Evolutionary conservation across 2,329 filamentous ascomycete species (phyloP), one percentile per base, ranked within the genome.

Genomic region (Berkeleyomyces basicola): DNA sequence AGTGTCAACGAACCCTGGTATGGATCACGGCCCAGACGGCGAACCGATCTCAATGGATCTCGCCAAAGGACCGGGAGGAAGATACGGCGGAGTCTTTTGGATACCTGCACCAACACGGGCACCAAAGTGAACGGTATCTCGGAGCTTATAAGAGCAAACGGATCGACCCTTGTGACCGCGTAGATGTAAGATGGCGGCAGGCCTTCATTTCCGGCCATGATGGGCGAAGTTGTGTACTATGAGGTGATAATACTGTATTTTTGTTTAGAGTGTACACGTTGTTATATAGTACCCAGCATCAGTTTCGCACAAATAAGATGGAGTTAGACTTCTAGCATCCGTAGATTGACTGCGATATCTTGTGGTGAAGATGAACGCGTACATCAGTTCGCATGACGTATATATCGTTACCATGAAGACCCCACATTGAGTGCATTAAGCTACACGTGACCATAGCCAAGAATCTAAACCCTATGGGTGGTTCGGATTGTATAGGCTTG

Each of bases 11-110:
- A 16, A 79, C 78, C 77, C 68, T 77, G 71, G 66, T 73, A 74
- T 10, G 75, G 74, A 63, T 76, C 73, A 33, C 78, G 67, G 4
- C 75, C 75, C 7, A 75, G 70, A 1, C 66, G 68, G 65, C 74
- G 71, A 33, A 72, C 71, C 1, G 73, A 69, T 16, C 70, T 67
- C 16, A 82, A 68, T 9, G 80, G 73, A 67, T 82, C 76, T 65
- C 72, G 72, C 81, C 80, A 83, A 16, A 83, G 70, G 3, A 72
- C 75, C 23, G 79, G 78, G 3, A 76, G 76, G 67, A 83, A 82
- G 23, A 75, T 70, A 49, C 67, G 63, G 71, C 78, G 75, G 67
- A 79, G 81, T 7, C 72, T 74, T 47, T 67, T 70, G 58, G 72
- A 76, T 7, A 82, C 79, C 44, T 75, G 74, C 67, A 78, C 81